Evolutionary conservation across 768 basidiomycete genomes (phyloP).

Genomic region (Crassisporium funariophilum): DNA sequence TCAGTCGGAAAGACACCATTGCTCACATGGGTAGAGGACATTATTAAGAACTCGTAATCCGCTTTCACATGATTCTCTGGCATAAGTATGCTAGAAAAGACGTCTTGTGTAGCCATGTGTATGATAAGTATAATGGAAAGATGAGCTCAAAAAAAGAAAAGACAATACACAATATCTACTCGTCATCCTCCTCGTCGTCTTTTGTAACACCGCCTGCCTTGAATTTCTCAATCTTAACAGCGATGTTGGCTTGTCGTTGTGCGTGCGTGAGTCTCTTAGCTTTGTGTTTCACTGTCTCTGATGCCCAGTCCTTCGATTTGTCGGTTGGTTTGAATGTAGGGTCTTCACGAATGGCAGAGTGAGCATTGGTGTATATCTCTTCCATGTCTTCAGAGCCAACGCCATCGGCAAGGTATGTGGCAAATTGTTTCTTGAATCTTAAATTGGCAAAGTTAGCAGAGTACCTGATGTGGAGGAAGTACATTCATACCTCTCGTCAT

Average conservation of each 20-base stretch:
- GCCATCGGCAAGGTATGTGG: constrained; percentile 93
- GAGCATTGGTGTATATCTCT: constrained; percentile 91
- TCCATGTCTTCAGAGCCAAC: constrained; percentile 96
- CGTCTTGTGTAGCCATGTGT: too few species aligned
- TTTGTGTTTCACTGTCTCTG: constrained; percentile 77
- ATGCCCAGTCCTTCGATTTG: constrained; percentile 90
- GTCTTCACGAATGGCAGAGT: constrained; percentile 95
- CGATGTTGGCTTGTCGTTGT: constrained; percentile 79
- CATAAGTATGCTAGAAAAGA: constrained; percentile 1
- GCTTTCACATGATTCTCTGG: constrained; percentile 2
- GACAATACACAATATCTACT: constrained; percentile 27
- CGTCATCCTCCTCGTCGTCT: constrained; percentile 68
- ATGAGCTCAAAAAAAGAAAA: constrained; percentile 17
- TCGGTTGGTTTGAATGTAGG: constrained; percentile 88
- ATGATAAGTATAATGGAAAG: neutral
- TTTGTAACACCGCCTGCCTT: constrained; percentile 62
- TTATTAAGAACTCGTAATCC: constrained; percentile 40
- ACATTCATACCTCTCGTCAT: constrained; percentile 81
- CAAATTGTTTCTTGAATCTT: constrained; percentile 98
- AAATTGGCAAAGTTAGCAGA: constrained; percentile 27
- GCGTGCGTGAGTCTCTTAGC: constrained; percentile 68
- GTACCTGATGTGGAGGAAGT: neutral
- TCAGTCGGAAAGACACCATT: constrained; percentile 38
- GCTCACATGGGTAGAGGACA: constrained; percentile 55
- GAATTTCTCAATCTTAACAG: constrained; percentile 90